phyloP scores from a whole-genome alignment of 2,329 filamentous ascomycete genomes.

The Fusarium redolens region DNA sequence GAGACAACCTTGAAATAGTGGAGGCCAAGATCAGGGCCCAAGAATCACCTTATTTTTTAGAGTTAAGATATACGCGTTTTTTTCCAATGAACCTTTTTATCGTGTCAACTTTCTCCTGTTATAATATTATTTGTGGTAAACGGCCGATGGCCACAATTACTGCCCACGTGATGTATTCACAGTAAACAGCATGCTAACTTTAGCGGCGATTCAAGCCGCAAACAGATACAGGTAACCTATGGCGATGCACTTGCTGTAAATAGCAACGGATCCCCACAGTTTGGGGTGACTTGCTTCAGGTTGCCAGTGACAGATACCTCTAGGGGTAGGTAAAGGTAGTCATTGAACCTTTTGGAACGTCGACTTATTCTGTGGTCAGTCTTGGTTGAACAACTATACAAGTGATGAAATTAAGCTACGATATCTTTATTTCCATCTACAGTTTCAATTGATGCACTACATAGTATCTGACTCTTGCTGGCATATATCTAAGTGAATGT shows the following conservation, averaged over 20 bases:
- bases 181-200: not conserved
- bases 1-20: not conserved
- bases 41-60: not conserved
- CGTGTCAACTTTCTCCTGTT: not conserved
- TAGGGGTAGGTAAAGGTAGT: not conserved
- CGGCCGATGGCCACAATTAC: not conserved
- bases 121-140: not conserved
- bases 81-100: not conserved
- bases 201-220: not conserved
- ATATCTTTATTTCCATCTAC: not conserved
- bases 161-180: conserved; percentile 16
- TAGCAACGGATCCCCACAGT: not conserved
- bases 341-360: not conserved
- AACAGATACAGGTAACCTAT: not conserved
- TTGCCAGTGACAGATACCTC: not conserved
- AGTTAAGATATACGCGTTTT: not conserved
- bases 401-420: not conserved
- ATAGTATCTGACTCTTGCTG: not conserved
- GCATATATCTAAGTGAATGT: not conserved
- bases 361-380: not conserved
- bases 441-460: not conserved
- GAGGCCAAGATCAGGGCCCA: not conserved
- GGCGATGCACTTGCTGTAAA: not conserved
- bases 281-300: not conserved
- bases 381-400: not conserved